These are phyloP conservation scores for Apiotrichum veenhuisii DNA, from an alignment of 1,284 basidiomycete species.

Conservation along the genomic window DNA sequence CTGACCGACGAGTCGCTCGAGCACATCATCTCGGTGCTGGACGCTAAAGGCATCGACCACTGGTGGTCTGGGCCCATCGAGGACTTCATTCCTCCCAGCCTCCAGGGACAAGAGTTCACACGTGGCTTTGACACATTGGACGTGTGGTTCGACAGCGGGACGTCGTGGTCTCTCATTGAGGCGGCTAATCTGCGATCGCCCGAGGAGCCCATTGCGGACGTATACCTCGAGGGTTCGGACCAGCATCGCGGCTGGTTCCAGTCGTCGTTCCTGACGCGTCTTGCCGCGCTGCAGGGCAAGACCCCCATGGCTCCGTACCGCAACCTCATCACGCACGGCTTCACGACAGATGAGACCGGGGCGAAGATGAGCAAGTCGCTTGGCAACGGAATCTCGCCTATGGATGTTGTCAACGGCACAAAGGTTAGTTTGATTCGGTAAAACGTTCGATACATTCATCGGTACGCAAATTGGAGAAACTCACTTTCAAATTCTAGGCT, in stretches of 20 bases:
- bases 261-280: conserved; percentile 80
- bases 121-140: conserved; percentile 95
- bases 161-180: conserved; percentile 81
- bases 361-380: conserved; percentile 99
- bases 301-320: conserved; percentile 61
- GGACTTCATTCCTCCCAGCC: conserved; percentile 70
- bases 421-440: conserved; percentile 54
- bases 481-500: conserved; percentile 52
- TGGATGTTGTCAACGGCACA: conserved; percentile 74
- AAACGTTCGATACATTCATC: too few species aligned
- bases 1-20: conserved; percentile 66
- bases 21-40: conserved; percentile 73
- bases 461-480: too few species aligned
- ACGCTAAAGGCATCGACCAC: conserved; percentile 67
- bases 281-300: conserved; percentile 45
- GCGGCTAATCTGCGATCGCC: conserved; percentile 21
- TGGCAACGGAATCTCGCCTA: conserved; percentile 86
- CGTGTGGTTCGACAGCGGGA: conserved; percentile 99
- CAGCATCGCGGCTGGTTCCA: conserved; percentile 99
- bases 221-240: conserved; percentile 93
- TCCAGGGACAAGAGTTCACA: conserved; percentile 55
- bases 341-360: conserved; percentile 86
- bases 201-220: conserved; percentile 63
- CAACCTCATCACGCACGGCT: conserved; percentile 89
- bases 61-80: conserved; percentile 90